Base-by-base conservation (phyloP, 129 eudicot genomes). In the Ambrosia trifida region DNA sequence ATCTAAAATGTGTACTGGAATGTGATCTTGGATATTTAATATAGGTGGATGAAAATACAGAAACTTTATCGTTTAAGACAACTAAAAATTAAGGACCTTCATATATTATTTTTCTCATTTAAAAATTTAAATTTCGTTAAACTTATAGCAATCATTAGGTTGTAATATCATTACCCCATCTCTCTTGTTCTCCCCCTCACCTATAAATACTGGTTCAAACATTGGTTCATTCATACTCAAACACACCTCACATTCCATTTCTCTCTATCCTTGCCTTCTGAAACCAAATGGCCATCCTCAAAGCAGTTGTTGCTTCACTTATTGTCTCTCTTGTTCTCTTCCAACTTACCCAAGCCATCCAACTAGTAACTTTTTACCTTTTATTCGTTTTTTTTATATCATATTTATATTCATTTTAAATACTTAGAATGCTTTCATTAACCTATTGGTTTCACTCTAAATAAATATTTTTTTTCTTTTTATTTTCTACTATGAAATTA, bases 291-390 rank as follows among this genome's bases (percentile, higher is more conserved):
- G 84, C 75, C 54, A 38, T 76, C 49, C 50, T 81, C 47, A 85
- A 79, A 72, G 67, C 64, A 28, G 16, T 85, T n/a, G 49, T 73
- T 62, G 85, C 81, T 66, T 72, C 83, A 53, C 7, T 85, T 38
- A 53, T 82, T 64, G 72, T 85, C 30, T 72, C 76, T 41, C 54
- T 83, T 14, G 66, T 85, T 17, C 69, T 79, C 46, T 18, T 79
- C 1, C 28, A 24, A 24, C 28, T 24, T 24, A 1, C 28, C 65
- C 87, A 82, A 52, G 80, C 83, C 7, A 8, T 51, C 35, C 77
- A 79, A 79, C 52, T 41, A 53, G 84, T 83, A 68, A 76, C 66
- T 16, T 0, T 24, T 24, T 24, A 1, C 40, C 69, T 13, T 28
- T 5, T 24, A 24, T 3, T 53, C 43, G 1, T 24, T 4, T 24